Conservation (phyloP, 192 early-diverging fungal genomes). For the Backusella mclennaniae region DNA sequence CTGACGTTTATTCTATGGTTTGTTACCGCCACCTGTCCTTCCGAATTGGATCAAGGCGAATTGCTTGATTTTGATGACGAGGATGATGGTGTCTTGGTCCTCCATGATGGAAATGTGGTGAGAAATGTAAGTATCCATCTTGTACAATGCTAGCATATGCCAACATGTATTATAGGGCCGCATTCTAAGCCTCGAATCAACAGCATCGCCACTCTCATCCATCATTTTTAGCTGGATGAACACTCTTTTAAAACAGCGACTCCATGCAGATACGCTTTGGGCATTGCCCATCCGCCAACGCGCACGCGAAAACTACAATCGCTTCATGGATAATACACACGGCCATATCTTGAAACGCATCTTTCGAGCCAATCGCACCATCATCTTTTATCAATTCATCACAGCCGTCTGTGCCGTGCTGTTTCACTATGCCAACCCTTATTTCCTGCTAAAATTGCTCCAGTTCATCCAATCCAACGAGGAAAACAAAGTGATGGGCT, state of each 20-base stretch:
- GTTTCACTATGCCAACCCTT: slow-evolving; percentile 49
- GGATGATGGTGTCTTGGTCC: slow-evolving; percentile 33
- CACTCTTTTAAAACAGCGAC: slow-evolving; percentile 14
- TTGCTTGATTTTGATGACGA: slow-evolving; percentile 33
- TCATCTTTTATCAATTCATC: slow-evolving; percentile 24
- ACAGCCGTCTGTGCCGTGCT: slow-evolving; percentile 35
- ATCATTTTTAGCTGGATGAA: slow-evolving; percentile 39
- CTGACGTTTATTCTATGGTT: slow-evolving; percentile 17
- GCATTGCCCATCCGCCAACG: slow-evolving; percentile 15
- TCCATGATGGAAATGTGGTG: slow-evolving; percentile 33
- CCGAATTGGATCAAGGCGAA: slow-evolving; percentile 28
- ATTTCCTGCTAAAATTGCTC: slow-evolving; percentile 44
- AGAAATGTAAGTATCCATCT: slow-evolving; percentile 24
- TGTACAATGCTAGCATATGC: too few relatives aligned
- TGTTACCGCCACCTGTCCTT: slow-evolving; percentile 23
- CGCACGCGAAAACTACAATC: slow-evolving; percentile 15
- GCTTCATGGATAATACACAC: background rate
- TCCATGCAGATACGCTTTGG: slow-evolving; percentile 24
- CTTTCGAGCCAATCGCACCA: slow-evolving; percentile 13
- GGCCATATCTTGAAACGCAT: background rate
- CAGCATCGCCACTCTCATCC: slow-evolving; percentile 21
- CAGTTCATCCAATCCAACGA: slow-evolving; percentile 35
- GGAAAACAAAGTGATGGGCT: slow-evolving; percentile 38
- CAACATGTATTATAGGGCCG: slow-evolving; percentile 20
- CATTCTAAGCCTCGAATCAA: slow-evolving; percentile 32